Conservation (phyloP, 2,329 filamentous ascomycete genomes). For the Hymenoscyphus linearis region DNA sequence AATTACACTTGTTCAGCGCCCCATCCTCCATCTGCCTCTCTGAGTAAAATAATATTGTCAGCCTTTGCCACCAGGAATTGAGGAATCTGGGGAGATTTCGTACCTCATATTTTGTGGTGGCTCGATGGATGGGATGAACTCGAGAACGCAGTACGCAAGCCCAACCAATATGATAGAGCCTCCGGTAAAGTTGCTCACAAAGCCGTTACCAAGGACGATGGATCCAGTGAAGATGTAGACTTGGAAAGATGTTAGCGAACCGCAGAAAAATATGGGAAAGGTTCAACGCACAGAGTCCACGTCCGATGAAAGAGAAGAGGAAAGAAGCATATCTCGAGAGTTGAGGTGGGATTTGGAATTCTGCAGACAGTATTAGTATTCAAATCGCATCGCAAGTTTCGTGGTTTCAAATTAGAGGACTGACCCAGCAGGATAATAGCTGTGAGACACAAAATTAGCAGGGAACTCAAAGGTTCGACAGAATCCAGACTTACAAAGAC, state of each 20-base stretch:
- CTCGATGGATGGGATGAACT: slow-evolving; percentile 74
- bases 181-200: slow-evolving; percentile 70
- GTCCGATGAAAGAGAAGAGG: slow-evolving; percentile 94
- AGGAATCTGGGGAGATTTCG: background rate
- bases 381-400: background rate
- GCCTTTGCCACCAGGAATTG: background rate
- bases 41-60: slow-evolving; percentile 1
- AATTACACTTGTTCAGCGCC: slow-evolving; percentile 25
- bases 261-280: background rate
- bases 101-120: slow-evolving; percentile 52
- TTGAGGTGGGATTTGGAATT: slow-evolving; percentile 94
- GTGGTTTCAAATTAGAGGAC: slow-evolving; percentile 8
- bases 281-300: slow-evolving; percentile 75
- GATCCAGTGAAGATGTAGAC: slow-evolving; percentile 96
- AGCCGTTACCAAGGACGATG: slow-evolving; percentile 66
- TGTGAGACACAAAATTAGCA: slow-evolving; percentile 33
- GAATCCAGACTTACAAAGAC: slow-evolving; percentile 57
- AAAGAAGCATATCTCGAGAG: slow-evolving; percentile 92
- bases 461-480: background rate
- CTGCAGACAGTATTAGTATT: slow-evolving; percentile 35
- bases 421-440: slow-evolving; percentile 62
- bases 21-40: slow-evolving; percentile 24
- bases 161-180: slow-evolving; percentile 73
- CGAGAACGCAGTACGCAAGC: slow-evolving; percentile 67
- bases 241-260: slow-evolving; percentile 35